Conservation (phyloP, 2,329 filamentous ascomycete genomes). For the Stachybotrys chlorohalonatus region DNA sequence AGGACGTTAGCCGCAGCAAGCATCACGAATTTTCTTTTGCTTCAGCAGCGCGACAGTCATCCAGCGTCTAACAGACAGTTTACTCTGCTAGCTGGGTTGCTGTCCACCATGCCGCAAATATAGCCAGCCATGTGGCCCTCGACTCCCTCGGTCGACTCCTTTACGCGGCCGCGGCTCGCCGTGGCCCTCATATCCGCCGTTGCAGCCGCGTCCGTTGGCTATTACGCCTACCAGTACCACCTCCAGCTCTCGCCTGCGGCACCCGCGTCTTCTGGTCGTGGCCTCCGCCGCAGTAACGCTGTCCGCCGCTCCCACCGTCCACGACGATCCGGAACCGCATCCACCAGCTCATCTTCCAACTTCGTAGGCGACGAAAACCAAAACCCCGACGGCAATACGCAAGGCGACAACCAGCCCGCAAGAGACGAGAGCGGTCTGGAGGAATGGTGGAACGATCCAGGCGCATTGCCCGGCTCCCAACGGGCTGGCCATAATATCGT, state of each 20-base stretch:
- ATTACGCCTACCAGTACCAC: constrained; percentile 43
- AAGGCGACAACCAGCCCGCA: constrained; percentile 21
- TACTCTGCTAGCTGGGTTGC: not conserved
- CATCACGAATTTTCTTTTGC: too few species aligned
- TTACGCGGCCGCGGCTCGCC: constrained; percentile 45
- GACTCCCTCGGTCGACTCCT: constrained; percentile 41
- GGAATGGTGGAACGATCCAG: constrained; percentile 43
- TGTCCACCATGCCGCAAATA: constrained; percentile 2
- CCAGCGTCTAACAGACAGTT: not conserved
- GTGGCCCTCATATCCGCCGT: constrained; percentile 47
- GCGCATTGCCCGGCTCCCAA: constrained; percentile 29
- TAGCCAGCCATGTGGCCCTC: constrained; percentile 35
- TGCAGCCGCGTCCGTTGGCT: constrained; percentile 48
- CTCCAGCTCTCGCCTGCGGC: constrained; percentile 11
- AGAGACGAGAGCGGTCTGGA: constrained; percentile 29
- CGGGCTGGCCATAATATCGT: constrained; percentile 70
- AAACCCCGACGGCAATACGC: constrained; percentile 31
- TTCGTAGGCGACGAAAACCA: constrained; percentile 31
- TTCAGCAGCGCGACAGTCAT: too few species aligned
- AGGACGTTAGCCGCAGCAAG: too few species aligned
- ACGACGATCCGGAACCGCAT: constrained; percentile 60
- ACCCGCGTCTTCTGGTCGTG: constrained; percentile 14
- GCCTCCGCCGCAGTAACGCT: constrained; percentile 59
- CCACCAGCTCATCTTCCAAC: constrained; percentile 30
- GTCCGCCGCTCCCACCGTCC: constrained; percentile 46